These are phyloP conservation scores for Candida sanyaensis DNA, from an alignment of 1,139 yeast species.

Conservation along the genomic window DNA sequence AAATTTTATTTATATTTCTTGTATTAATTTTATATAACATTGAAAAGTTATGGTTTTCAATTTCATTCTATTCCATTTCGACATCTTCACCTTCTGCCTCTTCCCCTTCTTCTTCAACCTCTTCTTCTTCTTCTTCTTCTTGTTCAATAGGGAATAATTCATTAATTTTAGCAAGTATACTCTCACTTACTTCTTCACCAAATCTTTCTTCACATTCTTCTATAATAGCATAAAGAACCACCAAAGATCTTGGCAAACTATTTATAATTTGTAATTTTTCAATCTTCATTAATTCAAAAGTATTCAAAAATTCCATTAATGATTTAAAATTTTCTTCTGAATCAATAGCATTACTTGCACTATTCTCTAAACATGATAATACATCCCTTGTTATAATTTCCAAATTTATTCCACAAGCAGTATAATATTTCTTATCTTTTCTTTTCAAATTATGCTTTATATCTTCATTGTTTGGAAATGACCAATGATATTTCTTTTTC, in stretches of 20 bases:
- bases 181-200: conserved; percentile 58
- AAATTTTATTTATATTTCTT: conserved; percentile 1
- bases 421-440: conserved; percentile 42
- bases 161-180: conserved; percentile 51
- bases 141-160: conserved; percentile 50
- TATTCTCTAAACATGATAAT: conserved; percentile 47
- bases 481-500: conserved; percentile 50
- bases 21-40: neutral
- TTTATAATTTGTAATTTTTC: conserved; percentile 86
- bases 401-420: conserved; percentile 48
- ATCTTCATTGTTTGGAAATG: conserved; percentile 36
- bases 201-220: conserved; percentile 93
- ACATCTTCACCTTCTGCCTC: conserved; percentile 7
- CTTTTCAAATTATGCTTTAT: conserved; percentile 30
- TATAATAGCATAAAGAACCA: conserved; percentile 72
- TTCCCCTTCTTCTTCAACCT: no score
- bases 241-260: conserved; percentile 76
- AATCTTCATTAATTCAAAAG: conserved; percentile 68
- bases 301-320: conserved; percentile 54
- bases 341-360: conserved; percentile 45
- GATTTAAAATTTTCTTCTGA: conserved; percentile 50
- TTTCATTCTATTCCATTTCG: conserved; percentile 5
- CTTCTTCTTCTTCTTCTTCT: conserved; percentile 35
- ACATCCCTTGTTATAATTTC: conserved; percentile 73
- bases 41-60: neutral